These are phyloP conservation scores for Cryptosporidium xiaoi DNA, from an alignment of 169 alveolate genomes.

Conservation along the genomic window DNA sequence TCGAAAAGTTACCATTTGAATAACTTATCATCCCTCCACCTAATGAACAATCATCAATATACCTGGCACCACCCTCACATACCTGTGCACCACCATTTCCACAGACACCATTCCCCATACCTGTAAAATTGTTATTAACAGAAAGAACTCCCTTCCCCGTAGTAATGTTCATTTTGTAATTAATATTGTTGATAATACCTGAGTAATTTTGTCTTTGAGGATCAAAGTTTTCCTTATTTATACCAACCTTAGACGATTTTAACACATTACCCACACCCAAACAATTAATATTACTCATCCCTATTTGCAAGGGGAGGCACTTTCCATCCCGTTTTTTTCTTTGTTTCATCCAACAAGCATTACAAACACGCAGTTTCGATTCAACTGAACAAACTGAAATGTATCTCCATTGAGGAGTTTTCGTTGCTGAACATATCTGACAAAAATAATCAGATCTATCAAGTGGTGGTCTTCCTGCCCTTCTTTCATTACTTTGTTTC, in stretches of 20 bases:
- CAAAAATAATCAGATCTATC: slow-evolving; percentile 72
- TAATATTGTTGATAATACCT: slow-evolving; percentile 11
- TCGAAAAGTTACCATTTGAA: slow-evolving; percentile 10
- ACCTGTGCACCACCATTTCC: neutral
- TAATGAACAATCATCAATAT: neutral
- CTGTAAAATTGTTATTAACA: neutral
- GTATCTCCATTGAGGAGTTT: slow-evolving; percentile 73
- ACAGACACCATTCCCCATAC: slow-evolving; percentile 13
- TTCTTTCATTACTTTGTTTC: slow-evolving; percentile 65
- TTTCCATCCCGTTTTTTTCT: slow-evolving; percentile 68
- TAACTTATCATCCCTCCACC: neutral
- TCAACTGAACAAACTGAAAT: slow-evolving; percentile 68
- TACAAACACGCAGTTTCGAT: slow-evolving; percentile 58
- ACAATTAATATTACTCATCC: slow-evolving; percentile 31
- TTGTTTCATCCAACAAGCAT: slow-evolving; percentile 75
- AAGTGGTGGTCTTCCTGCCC: slow-evolving; percentile 74
- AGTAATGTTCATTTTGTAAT: slow-evolving; percentile 11
- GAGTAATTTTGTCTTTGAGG: slow-evolving; percentile 47
- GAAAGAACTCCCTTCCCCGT: slow-evolving; percentile 6
- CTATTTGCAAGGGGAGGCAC: slow-evolving; percentile 33
- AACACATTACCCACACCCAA: slow-evolving; percentile 12
- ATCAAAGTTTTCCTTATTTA: slow-evolving; percentile 50
- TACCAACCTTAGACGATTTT: slow-evolving; percentile 40
- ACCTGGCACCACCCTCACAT: neutral
- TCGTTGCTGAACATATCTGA: slow-evolving; percentile 73